Base-by-base conservation (phyloP, 225 moss, liverwort and hornwort genomes). In the Sphagnum contortum region DNA sequence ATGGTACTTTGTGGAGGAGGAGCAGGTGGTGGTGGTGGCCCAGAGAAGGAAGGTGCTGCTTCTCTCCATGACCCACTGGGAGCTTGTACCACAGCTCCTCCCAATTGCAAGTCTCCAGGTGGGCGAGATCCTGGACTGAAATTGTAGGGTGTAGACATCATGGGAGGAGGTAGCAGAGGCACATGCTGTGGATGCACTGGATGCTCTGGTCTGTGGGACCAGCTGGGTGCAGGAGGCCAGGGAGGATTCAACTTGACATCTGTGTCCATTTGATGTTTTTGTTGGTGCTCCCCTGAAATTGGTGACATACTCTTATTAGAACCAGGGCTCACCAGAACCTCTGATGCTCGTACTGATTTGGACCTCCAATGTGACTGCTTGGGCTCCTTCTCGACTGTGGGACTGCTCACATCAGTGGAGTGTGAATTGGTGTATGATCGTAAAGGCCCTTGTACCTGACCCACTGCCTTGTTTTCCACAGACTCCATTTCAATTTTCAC, bases 51-150 rank as follows among this genome's bases (percentile, higher is more conserved):
- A 55, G 78, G 70, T 52, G 70, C 64, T 45, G 83, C 72, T 68
- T 76, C 87, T 50, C 83, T 83, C 94, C 91, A 91, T 55, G 77
- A 72, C 72, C 81, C 70, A 64, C 74, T 79, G 70, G 84, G 76
- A 47, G 82, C 71, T 70, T 82, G 86, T 48, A 86, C 67, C 59
- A 83, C 62, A 58, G 84, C 73, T 56, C 76, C 87, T 50, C 81
- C 86, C 45, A 79, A 75, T 75, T 77, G 76, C 67, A 77, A 69
- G 65, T 89, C 94, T 57, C 65, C 73, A 56, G 89, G 79, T 74
- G 80, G 79, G 71, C 83, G 80, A 53, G 75, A 71, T 50, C 68
- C 70, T 48, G 74, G 56, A 57, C 70, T 77, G 50, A 81, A 75
- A 60, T 57, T 72, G 59, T 72, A 80, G 50, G 85, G 44, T 59